A percentile compares a stretch with the other conserved stretches of the same genome.
phyloP scores from a whole-genome alignment of 2,329 filamentous ascomycete species.

The Alternaria sp. region DNA sequence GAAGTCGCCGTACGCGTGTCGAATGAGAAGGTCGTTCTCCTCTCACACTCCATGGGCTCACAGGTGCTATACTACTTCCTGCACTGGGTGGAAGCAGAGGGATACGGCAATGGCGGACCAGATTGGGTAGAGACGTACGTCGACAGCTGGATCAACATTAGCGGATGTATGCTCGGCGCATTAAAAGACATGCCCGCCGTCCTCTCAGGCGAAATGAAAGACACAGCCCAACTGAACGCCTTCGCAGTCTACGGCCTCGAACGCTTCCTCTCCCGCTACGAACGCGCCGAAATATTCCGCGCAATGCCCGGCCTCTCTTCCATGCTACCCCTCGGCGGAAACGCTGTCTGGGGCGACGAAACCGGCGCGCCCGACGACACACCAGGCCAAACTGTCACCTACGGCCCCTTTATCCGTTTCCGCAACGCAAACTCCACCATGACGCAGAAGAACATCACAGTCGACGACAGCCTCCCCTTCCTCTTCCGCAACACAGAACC shows the following conservation, averaged over 20 bases:
- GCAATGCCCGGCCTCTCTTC: slow-evolving; percentile 96
- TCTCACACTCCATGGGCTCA: slow-evolving; percentile 97
- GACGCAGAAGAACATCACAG: slow-evolving; percentile 74
- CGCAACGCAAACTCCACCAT: slow-evolving; percentile 65
- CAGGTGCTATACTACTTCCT: slow-evolving; percentile 90
- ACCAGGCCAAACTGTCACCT: slow-evolving; percentile 75
- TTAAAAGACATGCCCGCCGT: slow-evolving; percentile 90
- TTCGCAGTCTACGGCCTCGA: slow-evolving; percentile 97
- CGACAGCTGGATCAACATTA: slow-evolving; percentile 98
- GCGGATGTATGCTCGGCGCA: slow-evolving; percentile 95
- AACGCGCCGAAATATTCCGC: slow-evolving; percentile 91
- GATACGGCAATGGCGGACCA: slow-evolving; percentile 79
- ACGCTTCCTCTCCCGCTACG: slow-evolving; percentile 89
- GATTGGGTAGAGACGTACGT: slow-evolving; percentile 90
- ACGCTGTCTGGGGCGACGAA: slow-evolving; percentile 91
- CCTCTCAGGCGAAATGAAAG: slow-evolving; percentile 96
- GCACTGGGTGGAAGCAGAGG: slow-evolving; percentile 81
- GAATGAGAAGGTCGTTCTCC: slow-evolving; percentile 80
- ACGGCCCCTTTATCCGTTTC: slow-evolving; percentile 87
- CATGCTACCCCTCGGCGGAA: slow-evolving; percentile 94
- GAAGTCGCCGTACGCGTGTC: slow-evolving; percentile 80
- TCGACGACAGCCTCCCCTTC: slow-evolving; percentile 78
- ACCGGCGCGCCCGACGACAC: slow-evolving; percentile 88
- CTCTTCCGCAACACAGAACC: slow-evolving; percentile 79
- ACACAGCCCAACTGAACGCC: slow-evolving; percentile 93